Conservation (phyloP, 2,329 filamentous ascomycete species). For the Fusarium succisae region DNA sequence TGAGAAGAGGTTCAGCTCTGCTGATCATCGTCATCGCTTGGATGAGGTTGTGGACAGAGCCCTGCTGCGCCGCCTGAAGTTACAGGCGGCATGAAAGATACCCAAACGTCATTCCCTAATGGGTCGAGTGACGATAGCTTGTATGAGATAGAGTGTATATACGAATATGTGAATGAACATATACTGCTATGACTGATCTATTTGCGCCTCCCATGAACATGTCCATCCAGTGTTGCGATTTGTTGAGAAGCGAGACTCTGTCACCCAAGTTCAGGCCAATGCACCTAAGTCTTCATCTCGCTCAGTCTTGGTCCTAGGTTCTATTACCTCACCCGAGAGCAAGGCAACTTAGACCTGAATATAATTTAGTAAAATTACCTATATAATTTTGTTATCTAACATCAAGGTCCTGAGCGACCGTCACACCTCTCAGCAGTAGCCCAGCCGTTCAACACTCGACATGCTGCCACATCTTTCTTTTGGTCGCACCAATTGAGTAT, state of each 20-base stretch:
- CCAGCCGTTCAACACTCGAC: neutral
- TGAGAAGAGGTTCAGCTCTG: neutral
- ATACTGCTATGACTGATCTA: neutral
- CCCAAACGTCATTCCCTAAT: slow-evolving; percentile 1
- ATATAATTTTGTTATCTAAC: no score
- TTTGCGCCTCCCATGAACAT: neutral
- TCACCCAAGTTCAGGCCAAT: neutral
- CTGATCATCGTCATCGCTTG: neutral
- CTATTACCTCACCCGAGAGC: no score
- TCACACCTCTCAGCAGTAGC: no score
- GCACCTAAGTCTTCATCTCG: neutral
- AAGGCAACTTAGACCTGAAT: no score
- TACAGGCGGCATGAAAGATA: slow-evolving; percentile 6
- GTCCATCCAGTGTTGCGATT: neutral
- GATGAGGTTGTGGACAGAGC: neutral
- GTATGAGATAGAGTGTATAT: slow-evolving; percentile 7
- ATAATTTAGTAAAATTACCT: no score
- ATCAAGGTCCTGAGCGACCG: no score
- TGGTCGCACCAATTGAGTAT: neutral
- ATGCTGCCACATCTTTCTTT: neutral
- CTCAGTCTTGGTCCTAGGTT: no score
- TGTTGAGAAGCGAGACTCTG: neutral
- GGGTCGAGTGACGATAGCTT: slow-evolving; percentile 7
- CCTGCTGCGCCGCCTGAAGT: neutral
- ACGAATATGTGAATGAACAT: slow-evolving; percentile 10